These are phyloP conservation scores for Teunomyces atbi DNA, from an alignment of 805 yeast species.

Conservation along the genomic window DNA sequence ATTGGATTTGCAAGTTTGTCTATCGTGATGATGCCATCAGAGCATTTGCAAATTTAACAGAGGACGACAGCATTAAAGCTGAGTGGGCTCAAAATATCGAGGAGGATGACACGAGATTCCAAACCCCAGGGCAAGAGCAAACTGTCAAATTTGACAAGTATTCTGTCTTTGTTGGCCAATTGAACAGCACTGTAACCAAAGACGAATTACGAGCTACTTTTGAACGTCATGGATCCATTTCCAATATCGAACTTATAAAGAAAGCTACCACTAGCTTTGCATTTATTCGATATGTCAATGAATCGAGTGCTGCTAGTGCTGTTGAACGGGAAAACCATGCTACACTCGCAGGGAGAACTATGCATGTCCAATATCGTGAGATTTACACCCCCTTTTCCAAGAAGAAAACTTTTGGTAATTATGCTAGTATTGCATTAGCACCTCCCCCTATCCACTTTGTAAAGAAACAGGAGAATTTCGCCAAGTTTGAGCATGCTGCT, in stretches of 20 bases:
- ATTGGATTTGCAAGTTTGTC: slow-evolving; percentile 77
- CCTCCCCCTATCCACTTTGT: slow-evolving; percentile 75
- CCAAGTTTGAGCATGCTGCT: background rate
- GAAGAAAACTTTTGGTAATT: slow-evolving; percentile 7
- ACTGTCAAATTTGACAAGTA: slow-evolving; percentile 52
- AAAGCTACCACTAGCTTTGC: slow-evolving; percentile 60
- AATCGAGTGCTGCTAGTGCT: slow-evolving; percentile 79
- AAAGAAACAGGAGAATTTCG: slow-evolving; percentile 7
- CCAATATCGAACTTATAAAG: slow-evolving; percentile 53
- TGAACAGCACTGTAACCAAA: slow-evolving; percentile 53
- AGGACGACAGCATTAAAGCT: slow-evolving; percentile 53
- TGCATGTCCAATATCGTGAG: slow-evolving; percentile 84
- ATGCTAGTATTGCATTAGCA: slow-evolving; percentile 53
- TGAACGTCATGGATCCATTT: slow-evolving; percentile 63
- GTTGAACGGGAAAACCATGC: slow-evolving; percentile 85
- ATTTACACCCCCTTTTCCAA: slow-evolving; percentile 19
- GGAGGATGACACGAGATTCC: background rate
- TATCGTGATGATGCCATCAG: slow-evolving; percentile 85
- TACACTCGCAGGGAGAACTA: slow-evolving; percentile 65
- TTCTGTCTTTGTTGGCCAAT: slow-evolving; percentile 79
- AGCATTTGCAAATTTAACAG: slow-evolving; percentile 70
- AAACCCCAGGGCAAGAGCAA: slow-evolving; percentile 26
- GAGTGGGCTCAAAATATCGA: slow-evolving; percentile 89
- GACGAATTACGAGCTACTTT: slow-evolving; percentile 59
- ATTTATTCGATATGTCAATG: slow-evolving; percentile 62